phyloP scores from a whole-genome alignment of 2,329 filamentous ascomycete genomes.

The Boeremia lycopersici region DNA sequence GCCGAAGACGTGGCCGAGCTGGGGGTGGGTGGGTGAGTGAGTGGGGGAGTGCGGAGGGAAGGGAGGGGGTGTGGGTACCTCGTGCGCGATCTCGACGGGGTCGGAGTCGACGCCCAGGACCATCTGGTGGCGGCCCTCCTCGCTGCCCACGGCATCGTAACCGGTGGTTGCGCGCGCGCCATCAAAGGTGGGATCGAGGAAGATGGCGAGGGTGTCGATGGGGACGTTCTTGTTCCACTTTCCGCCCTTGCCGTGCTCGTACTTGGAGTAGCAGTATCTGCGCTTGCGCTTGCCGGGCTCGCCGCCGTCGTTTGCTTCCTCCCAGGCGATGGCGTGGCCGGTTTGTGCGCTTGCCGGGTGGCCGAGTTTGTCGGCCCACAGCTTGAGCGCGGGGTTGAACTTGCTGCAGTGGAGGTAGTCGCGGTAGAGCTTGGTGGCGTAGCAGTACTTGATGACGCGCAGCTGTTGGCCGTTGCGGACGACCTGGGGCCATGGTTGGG shows the following conservation, averaged over 20 bases:
- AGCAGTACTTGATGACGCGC: slow-evolving; percentile 1
- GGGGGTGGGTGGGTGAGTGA: too few species aligned
- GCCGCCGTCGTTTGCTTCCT: background rate
- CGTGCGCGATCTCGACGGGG: background rate
- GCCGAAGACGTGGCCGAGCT: slow-evolving; percentile 8
- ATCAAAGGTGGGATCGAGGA: background rate
- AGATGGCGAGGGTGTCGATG: background rate
- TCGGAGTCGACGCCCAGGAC: background rate
- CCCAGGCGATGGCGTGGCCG: background rate
- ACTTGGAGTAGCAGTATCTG: slow-evolving; percentile 1
- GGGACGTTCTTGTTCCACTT: background rate
- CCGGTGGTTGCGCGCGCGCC: background rate
- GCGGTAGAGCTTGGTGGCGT: background rate
- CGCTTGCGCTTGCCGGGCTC: background rate
- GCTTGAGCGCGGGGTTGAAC: background rate
- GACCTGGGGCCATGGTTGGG: background rate
- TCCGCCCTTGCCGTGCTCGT: background rate
- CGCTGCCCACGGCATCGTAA: background rate
- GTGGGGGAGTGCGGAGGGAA: too few species aligned
- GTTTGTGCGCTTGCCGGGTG: background rate
- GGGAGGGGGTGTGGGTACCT: background rate
- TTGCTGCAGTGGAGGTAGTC: background rate
- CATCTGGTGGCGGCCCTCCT: background rate
- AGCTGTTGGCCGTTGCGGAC: background rate
- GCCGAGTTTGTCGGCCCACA: background rate